Evolutionary conservation across 2,329 filamentous ascomycete species (phyloP).

Genomic region (Daldinia sp.): DNA sequence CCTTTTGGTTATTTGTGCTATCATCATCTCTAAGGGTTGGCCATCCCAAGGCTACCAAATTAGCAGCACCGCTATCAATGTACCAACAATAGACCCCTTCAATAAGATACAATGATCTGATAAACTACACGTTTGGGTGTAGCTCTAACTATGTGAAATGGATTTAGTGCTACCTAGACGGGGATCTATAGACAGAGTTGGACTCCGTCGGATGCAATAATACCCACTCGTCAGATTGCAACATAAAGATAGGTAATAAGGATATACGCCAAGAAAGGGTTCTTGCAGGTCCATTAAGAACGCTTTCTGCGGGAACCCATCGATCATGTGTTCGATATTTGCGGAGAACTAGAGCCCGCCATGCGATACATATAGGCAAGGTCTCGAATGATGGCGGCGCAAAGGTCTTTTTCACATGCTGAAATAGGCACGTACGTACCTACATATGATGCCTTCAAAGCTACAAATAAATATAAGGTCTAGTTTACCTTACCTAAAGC

Average conservation of each 20-base stretch:
- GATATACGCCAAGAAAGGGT: neutral
- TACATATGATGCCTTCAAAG: too few species aligned
- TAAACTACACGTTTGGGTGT: neutral
- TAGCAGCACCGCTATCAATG: neutral
- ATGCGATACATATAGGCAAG: too few species aligned
- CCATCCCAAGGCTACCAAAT: neutral
- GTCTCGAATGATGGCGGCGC: too few species aligned
- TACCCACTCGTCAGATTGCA: neutral
- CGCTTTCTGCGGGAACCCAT: too few species aligned
- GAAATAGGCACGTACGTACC: too few species aligned
- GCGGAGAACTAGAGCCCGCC: too few species aligned
- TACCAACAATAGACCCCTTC: neutral
- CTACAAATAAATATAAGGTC: too few species aligned
- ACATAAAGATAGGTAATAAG: neutral
- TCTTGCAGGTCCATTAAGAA: neutral
- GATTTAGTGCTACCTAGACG: neutral
- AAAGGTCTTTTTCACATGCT: too few species aligned
- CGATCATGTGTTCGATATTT: too few species aligned
- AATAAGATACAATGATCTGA: neutral
- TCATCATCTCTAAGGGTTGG: neutral
- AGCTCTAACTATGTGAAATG: neutral
- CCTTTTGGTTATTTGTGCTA: neutral
- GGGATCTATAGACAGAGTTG: slow-evolving; percentile 2
- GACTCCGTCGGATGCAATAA: slow-evolving; percentile 10
- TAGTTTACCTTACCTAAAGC: too few species aligned